Evolutionary conservation across 2,329 filamentous ascomycete species (phyloP).

Genomic region (Akanthomyces lecanii): DNA sequence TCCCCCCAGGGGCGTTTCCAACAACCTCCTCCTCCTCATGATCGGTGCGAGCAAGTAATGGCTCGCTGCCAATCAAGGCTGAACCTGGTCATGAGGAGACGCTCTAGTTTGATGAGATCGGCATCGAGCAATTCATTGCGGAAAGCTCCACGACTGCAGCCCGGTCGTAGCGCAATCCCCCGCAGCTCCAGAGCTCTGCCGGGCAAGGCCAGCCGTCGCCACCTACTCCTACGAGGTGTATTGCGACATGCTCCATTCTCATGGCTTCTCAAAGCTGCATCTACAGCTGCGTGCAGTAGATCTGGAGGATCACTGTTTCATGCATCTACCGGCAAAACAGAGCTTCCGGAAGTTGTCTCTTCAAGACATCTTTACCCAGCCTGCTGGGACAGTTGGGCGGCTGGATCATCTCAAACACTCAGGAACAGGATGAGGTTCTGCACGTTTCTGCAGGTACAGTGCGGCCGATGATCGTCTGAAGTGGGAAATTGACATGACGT

Average conservation of each 20-base stretch:
- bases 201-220: background rate
- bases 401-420: background rate
- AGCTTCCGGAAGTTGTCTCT: too few species aligned
- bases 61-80: background rate
- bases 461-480: background rate
- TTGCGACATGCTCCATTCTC: too few species aligned
- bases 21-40: background rate
- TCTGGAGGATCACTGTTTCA: too few species aligned
- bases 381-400: background rate
- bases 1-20: too few species aligned
- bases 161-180: too few species aligned
- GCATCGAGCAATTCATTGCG: background rate
- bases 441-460: background rate
- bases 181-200: too few species aligned
- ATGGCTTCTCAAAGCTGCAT: too few species aligned
- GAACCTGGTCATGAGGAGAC: background rate
- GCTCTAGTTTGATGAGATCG: conserved; percentile 4
- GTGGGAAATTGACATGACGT: conserved; percentile 10
- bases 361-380: too few species aligned
- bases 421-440: background rate
- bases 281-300: too few species aligned
- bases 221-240: background rate
- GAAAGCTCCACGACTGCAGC: background rate
- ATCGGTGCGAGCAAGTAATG: background rate
- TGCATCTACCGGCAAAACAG: too few species aligned